A percentile compares a stretch with the other conserved stretches of the same genome.
phyloP scores from a whole-genome alignment of 352 stramenopile species.

The Pythium rishiriense region DNA sequence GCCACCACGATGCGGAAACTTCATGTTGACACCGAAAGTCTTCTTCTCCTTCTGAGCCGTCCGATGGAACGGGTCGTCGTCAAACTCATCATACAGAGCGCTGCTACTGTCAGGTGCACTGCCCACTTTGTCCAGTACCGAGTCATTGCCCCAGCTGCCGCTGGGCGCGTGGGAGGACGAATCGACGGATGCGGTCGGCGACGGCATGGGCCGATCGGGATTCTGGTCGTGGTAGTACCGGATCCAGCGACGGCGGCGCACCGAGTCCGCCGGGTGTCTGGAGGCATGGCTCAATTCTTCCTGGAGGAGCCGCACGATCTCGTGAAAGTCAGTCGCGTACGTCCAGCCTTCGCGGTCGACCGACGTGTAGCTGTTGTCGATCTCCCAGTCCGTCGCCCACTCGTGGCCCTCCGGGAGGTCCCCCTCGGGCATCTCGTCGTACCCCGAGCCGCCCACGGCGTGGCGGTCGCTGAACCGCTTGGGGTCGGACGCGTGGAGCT shows the following conservation, averaged over 20 bases:
- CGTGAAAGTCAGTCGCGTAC: slow-evolving; percentile 80
- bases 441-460: slow-evolving; percentile 48
- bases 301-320: slow-evolving; percentile 69
- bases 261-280: slow-evolving; percentile 72
- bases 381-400: slow-evolving; percentile 83
- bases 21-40: slow-evolving; percentile 84
- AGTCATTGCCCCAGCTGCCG: slow-evolving; percentile 56
- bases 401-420: slow-evolving; percentile 70
- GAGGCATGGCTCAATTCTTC: slow-evolving; percentile 86
- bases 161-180: slow-evolving; percentile 44
- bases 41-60: slow-evolving; percentile 86
- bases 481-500: slow-evolving; percentile 65
- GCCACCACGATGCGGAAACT: slow-evolving; percentile 74
- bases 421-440: slow-evolving; percentile 67
- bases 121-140: slow-evolving; percentile 28
- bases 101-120: slow-evolving; percentile 32
- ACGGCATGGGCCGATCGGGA: slow-evolving; percentile 46
- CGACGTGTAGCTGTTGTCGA: slow-evolving; percentile 77
- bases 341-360: slow-evolving; percentile 85
- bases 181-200: slow-evolving; percentile 47
- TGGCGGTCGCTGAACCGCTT: slow-evolving; percentile 73
- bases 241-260: slow-evolving; percentile 80
- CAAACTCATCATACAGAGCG: slow-evolving; percentile 33
- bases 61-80: slow-evolving; percentile 85
- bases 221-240: slow-evolving; percentile 43